Evolutionary conservation across 2,329 filamentous ascomycete genomes (phyloP).

Genomic region (Fusarium nematophilum): DNA sequence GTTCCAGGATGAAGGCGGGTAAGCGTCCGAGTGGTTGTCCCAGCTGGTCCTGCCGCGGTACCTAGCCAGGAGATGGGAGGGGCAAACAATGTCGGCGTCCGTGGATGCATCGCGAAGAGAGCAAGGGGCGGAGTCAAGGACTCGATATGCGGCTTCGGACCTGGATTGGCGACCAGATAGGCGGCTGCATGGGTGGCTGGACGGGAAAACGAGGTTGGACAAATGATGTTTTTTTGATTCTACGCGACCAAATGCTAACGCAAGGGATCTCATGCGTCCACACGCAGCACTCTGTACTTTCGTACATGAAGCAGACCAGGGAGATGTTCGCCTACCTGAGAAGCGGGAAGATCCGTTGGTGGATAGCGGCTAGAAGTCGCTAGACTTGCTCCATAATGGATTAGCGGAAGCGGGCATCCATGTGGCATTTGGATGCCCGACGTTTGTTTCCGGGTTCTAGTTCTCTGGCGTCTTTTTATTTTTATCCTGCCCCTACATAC

Average conservation of each 20-base stretch:
- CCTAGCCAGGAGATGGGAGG: neutral
- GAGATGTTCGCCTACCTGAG: conserved; percentile 5
- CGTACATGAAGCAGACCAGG: conserved; percentile 7
- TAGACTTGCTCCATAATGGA: too few relatives aligned
- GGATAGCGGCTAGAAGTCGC: conserved; percentile 6
- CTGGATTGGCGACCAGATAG: conserved; percentile 5
- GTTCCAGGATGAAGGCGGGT: conserved; percentile 9
- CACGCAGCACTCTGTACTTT: too few relatives aligned
- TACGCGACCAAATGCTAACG: conserved; percentile 8
- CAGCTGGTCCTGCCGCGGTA: conserved; percentile 4
- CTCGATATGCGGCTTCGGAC: too few relatives aligned
- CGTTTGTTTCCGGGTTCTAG: neutral
- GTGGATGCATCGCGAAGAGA: conserved; percentile 5
- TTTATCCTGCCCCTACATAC: neutral
- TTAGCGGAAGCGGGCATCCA: conserved; percentile 9
- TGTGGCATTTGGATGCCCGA: conserved; percentile 8
- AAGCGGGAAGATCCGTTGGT: conserved; percentile 13
- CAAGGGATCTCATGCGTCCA: conserved; percentile 17
- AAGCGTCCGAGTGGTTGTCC: conserved; percentile 32
- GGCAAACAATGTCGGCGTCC: conserved; percentile 2
- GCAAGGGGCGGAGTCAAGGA: too few relatives aligned
- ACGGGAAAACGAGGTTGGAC: conserved; percentile 6
- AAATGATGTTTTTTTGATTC: too few relatives aligned
- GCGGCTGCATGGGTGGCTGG: conserved; percentile 23
- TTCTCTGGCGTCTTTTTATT: neutral